These are phyloP conservation scores for Acrodontium crateriforme DNA, from an alignment of 2,329 filamentous ascomycete species.

Conservation along the genomic window DNA sequence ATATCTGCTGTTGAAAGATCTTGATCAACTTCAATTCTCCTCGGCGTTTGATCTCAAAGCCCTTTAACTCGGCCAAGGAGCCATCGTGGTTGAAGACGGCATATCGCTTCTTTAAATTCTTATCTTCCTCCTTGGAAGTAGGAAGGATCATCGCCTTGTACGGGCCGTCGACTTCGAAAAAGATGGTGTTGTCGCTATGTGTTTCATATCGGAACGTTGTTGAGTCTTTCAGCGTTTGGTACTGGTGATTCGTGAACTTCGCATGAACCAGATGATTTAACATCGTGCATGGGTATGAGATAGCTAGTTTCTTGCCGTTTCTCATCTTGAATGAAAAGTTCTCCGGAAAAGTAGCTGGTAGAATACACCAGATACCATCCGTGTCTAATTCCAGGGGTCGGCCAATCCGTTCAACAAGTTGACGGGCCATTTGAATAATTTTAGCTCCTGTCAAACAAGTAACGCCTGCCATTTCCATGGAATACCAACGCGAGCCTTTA, in stretches of 20 bases:
- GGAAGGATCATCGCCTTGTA: conserved; percentile 96
- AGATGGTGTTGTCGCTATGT: conserved; percentile 96
- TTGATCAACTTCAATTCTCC: conserved; percentile 99
- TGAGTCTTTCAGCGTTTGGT: conserved; percentile 74
- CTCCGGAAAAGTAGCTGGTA: conserved; percentile 89
- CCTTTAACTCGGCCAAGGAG: conserved; percentile 86
- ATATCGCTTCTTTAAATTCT: conserved; percentile 98
- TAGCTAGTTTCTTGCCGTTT: conserved; percentile 89
- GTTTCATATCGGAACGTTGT: conserved; percentile 83
- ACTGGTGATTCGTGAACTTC: conserved; percentile 93
- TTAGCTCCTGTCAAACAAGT: conserved; percentile 91
- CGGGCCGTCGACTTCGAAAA: conserved; percentile 96
- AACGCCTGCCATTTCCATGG: conserved; percentile 97
- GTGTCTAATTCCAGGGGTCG: conserved; percentile 90
- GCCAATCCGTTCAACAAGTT: conserved; percentile 85
- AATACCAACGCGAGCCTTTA: conserved; percentile 98
- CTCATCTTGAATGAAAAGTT: conserved; percentile 91
- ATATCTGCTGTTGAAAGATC: conserved; percentile 98
- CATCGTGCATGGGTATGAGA: conserved; percentile 98
- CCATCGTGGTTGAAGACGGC: conserved; percentile 98
- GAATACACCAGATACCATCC: conserved; percentile 99
- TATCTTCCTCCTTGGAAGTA: conserved; percentile 97
- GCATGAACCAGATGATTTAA: conserved; percentile 93
- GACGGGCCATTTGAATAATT: conserved; percentile 92
- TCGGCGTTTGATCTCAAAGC: conserved; percentile 93